Evolutionary conservation across 352 stramenopile species (phyloP).

Genomic region (Globisporangium cystogenes): DNA sequence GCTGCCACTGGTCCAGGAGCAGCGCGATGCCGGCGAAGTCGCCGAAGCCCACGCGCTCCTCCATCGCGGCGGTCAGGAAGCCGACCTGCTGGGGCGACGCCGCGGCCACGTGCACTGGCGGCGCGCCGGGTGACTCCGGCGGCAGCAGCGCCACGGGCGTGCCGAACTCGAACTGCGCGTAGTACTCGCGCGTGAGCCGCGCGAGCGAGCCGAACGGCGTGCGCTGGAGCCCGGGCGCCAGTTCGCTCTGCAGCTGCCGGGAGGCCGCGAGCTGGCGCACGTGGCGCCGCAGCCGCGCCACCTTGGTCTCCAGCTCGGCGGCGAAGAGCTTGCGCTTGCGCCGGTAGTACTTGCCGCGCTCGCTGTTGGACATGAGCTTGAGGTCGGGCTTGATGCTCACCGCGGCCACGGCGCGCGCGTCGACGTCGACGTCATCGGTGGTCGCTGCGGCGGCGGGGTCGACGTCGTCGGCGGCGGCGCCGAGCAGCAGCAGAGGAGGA

Average conservation of each 20-base stretch:
- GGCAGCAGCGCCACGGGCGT: slow-evolving; percentile 23
- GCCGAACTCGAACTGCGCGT: slow-evolving; percentile 36
- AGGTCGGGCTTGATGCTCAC: slow-evolving; percentile 22
- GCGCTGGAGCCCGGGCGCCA: slow-evolving; percentile 15
- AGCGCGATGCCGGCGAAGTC: slow-evolving; percentile 30
- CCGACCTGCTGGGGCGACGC: slow-evolving; percentile 18
- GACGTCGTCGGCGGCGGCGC: no score
- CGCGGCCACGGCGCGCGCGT: neutral
- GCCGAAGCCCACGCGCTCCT: slow-evolving; percentile 34
- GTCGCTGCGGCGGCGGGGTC: no score
- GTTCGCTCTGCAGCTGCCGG: slow-evolving; percentile 24
- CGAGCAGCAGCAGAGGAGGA: no score
- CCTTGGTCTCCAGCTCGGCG: slow-evolving; percentile 20
- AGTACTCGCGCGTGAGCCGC: slow-evolving; percentile 46
- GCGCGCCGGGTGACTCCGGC: slow-evolving; percentile 11
- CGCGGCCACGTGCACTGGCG: slow-evolving; percentile 15
- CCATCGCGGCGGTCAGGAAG: slow-evolving; percentile 35
- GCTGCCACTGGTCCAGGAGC: slow-evolving; percentile 45
- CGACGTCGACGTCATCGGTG: no score
- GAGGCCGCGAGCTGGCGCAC: slow-evolving; percentile 30
- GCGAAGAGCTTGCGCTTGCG: slow-evolving; percentile 44
- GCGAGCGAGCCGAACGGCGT: slow-evolving; percentile 19
- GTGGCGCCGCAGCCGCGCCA: slow-evolving; percentile 42
- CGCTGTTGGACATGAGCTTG: slow-evolving; percentile 56
- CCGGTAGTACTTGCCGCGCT: slow-evolving; percentile 63